These are phyloP conservation scores for Hypoxylon rubiginosum DNA, from an alignment of 2,329 filamentous ascomycete genomes.

Conservation along the genomic window DNA sequence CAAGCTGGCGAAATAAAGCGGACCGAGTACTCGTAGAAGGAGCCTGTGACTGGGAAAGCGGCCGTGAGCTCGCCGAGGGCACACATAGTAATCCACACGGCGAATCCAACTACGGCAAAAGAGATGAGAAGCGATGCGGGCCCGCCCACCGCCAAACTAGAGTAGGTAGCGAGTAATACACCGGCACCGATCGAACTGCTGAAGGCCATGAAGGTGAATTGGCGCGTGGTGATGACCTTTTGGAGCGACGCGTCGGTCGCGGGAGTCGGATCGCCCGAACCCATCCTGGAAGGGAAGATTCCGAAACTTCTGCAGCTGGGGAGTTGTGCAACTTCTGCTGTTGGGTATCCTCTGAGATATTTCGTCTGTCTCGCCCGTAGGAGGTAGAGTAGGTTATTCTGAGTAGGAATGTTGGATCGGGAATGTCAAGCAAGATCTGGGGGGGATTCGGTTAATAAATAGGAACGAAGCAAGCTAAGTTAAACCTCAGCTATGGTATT, in stretches of 20 bases:
- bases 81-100: constrained; percentile 52
- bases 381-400: background rate
- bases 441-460: background rate
- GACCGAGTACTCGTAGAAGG: constrained; percentile 57
- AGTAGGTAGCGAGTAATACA: constrained; percentile 53
- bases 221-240: constrained; percentile 51
- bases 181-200: constrained; percentile 56
- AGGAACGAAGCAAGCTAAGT: background rate
- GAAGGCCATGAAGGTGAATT: constrained; percentile 55
- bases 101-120: constrained; percentile 51
- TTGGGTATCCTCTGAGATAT: background rate
- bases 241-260: constrained; percentile 34
- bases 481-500: background rate
- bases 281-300: constrained; percentile 12
- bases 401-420: background rate
- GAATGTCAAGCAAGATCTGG: background rate
- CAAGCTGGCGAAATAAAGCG: constrained; percentile 55
- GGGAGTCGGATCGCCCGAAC: background rate
- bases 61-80: constrained; percentile 46
- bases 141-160: constrained; percentile 51
- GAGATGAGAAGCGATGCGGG: constrained; percentile 51
- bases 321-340: background rate
- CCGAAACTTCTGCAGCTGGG: background rate
- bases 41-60: constrained; percentile 53
- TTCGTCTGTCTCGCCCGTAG: too few relatives aligned